A percentile compares a stretch with the other conserved stretches of the same genome.
Conservation (phyloP, 2,329 filamentous ascomycete species). For the Fusarium concolor region DNA sequence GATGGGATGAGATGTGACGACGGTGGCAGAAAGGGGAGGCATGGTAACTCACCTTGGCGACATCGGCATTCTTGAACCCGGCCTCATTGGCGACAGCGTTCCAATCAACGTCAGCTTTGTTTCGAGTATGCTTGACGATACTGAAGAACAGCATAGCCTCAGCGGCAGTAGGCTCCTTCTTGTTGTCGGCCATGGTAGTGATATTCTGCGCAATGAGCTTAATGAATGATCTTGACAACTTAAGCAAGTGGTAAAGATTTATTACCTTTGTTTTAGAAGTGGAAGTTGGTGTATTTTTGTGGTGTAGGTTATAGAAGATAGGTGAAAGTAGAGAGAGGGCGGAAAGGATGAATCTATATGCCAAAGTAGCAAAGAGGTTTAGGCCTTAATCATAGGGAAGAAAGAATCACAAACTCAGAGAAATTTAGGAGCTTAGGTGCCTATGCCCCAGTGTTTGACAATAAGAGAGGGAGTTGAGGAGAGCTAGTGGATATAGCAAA, state of each 20-base stretch:
- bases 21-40: background rate
- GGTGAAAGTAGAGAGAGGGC: background rate
- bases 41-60: conserved; percentile 55
- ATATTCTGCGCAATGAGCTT: background rate
- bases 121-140: conserved; percentile 58
- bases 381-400: background rate
- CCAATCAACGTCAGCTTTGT: conserved; percentile 63
- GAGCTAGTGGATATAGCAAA: background rate
- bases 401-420: conserved; percentile 3
- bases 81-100: conserved; percentile 55
- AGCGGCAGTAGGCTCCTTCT: conserved; percentile 53
- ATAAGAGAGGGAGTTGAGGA: background rate
- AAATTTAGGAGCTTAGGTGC: conserved; percentile 7
- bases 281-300: background rate
- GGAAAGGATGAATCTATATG: background rate
- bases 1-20: background rate
- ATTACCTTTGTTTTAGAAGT: background rate
- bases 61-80: conserved; percentile 59
- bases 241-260: background rate
- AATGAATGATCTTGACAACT: background rate
- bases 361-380: background rate
- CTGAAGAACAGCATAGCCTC: conserved; percentile 60
- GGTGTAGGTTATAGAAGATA: background rate
- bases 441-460: background rate
- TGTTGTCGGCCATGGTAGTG: conserved; percentile 48